Conservation (phyloP, 768 basidiomycete genomes). For the Pleurotus sapidus region DNA sequence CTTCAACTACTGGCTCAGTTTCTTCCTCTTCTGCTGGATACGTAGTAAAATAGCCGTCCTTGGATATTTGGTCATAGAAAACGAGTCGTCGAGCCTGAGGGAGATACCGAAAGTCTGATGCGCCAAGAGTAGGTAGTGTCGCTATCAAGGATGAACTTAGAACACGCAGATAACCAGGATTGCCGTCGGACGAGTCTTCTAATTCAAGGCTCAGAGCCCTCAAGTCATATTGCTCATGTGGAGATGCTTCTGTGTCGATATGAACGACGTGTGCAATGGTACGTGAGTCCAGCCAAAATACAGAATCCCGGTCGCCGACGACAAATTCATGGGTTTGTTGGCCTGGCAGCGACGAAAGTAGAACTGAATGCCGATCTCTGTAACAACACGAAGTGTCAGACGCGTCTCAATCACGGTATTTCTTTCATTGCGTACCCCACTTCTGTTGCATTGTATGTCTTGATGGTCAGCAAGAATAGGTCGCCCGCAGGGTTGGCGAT, state of each 20-base stretch:
- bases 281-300: constrained; percentile 2
- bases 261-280: background rate
- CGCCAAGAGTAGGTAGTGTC: background rate
- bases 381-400: background rate
- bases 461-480: background rate
- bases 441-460: background rate
- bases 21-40: background rate
- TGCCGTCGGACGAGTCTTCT: background rate
- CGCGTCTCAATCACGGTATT: background rate
- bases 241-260: background rate
- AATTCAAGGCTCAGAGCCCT: background rate
- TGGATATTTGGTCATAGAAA: background rate
- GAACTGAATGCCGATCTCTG: background rate
- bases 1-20: background rate
- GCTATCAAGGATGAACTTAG: background rate
- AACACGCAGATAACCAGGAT: background rate
- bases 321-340: background rate
- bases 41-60: background rate
- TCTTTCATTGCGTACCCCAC: background rate
- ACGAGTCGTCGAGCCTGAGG: background rate
- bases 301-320: background rate
- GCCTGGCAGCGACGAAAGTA: background rate
- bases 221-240: background rate
- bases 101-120: background rate
- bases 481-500: background rate